Evolutionary conservation across 2,329 filamentous ascomycete genomes (phyloP).

Genomic region (Hypoxylon rubiginosum): DNA sequence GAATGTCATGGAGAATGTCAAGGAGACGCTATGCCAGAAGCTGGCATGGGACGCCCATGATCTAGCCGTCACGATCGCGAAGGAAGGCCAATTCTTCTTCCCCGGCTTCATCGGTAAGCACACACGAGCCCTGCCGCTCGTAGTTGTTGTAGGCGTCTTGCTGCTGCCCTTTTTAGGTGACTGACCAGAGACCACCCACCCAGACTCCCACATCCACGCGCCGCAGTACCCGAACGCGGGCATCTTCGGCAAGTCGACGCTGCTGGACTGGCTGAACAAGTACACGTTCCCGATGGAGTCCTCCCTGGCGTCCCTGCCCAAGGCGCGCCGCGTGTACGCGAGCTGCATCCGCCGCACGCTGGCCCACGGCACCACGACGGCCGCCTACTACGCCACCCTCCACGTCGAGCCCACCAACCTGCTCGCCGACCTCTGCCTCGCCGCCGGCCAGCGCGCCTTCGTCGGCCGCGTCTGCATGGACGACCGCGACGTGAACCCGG

Average conservation of each 20-base stretch:
- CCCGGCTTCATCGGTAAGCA: slow-evolving; percentile 81
- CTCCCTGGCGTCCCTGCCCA: slow-evolving; percentile 73
- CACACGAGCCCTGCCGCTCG: not conserved
- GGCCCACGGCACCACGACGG: slow-evolving; percentile 91
- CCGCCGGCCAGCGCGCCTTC: slow-evolving; percentile 86
- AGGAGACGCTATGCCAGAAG: slow-evolving; percentile 53
- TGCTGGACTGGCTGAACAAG: slow-evolving; percentile 91
- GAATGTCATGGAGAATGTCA: too few species aligned
- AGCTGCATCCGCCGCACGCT: slow-evolving; percentile 85
- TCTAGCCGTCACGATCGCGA: slow-evolving; percentile 54
- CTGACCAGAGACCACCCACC: too few species aligned
- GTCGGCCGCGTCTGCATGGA: slow-evolving; percentile 98
- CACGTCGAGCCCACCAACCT: slow-evolving; percentile 91
- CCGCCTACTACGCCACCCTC: slow-evolving; percentile 93
- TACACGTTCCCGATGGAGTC: slow-evolving; percentile 96
- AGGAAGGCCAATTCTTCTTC: slow-evolving; percentile 79
- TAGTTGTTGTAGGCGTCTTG: too few species aligned
- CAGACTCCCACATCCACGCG: slow-evolving; percentile 96
- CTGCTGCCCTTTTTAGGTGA: too few species aligned
- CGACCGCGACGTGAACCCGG: slow-evolving; percentile 75
- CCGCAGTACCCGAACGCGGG: slow-evolving; percentile 95
- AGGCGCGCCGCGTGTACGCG: slow-evolving; percentile 79
- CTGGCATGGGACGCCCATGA: slow-evolving; percentile 61
- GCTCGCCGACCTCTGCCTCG: slow-evolving; percentile 85
- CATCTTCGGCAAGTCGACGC: slow-evolving; percentile 92